Percentiles rank a stretch among this genome's conserved stretches.
These are phyloP conservation scores for Pseudogymnoascus sp. DNA, from an alignment of 2,329 filamentous ascomycete species.

Conservation along the genomic window DNA sequence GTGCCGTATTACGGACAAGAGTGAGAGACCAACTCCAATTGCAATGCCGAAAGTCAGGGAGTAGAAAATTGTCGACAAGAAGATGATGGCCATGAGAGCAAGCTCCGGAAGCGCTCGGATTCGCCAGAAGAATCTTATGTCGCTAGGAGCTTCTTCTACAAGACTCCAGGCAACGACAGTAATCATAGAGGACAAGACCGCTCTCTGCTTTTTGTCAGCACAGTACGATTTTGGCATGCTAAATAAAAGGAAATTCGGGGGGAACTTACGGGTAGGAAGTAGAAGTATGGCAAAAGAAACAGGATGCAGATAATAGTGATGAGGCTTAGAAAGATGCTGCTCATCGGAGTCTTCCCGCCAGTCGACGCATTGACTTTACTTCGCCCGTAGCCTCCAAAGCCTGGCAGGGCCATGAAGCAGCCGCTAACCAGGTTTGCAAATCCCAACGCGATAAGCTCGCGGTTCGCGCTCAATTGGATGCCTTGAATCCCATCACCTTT, in stretches of 20 bases:
- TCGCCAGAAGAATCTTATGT: constrained; percentile 79
- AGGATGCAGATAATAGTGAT: constrained; percentile 76
- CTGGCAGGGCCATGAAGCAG: constrained; percentile 85
- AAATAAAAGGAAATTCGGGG: constrained; percentile 9
- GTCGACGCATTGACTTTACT: constrained; percentile 94
- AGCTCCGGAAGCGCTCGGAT: constrained; percentile 85
- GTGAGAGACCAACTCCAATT: constrained; percentile 82
- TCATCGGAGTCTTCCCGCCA: constrained; percentile 88
- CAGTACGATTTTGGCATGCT: constrained; percentile 13
- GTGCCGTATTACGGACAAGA: constrained; percentile 84
- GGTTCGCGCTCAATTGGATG: constrained; percentile 80
- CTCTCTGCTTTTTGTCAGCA: constrained; percentile 56
- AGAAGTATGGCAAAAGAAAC: constrained; percentile 83
- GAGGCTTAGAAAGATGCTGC: constrained; percentile 75
- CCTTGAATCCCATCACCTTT: constrained; percentile 62
- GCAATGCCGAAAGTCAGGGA: constrained; percentile 90
- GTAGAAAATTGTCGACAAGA: constrained; percentile 88
- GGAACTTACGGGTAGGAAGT: constrained; percentile 78
- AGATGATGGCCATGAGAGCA: constrained; percentile 81
- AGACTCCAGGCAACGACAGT: constrained; percentile 91
- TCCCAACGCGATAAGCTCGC: constrained; percentile 87
- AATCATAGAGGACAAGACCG: constrained; percentile 87
- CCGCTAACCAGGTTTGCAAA: constrained; percentile 86
- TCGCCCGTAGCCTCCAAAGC: constrained; percentile 91
- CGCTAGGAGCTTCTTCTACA: constrained; percentile 90